A percentile compares a stretch with the other conserved stretches of the same genome.
Evolutionary conservation across 2,329 filamentous ascomycete species (phyloP).

Genomic region (Sporothrix pseudoabietina): DNA sequence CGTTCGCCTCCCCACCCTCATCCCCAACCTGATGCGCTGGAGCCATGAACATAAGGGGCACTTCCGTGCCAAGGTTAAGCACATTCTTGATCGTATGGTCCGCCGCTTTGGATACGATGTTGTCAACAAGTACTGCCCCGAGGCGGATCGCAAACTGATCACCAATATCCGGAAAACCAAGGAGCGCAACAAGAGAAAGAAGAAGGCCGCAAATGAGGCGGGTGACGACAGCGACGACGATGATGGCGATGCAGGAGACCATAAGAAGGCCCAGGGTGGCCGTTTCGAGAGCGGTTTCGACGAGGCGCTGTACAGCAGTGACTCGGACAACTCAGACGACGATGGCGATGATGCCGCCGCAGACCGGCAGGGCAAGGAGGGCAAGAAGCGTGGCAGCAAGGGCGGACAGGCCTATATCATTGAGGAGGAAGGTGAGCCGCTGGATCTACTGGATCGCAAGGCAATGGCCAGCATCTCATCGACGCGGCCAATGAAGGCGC

Average conservation of each 20-base stretch:
- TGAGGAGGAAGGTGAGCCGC: constrained; percentile 90
- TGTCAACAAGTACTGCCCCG: constrained; percentile 79
- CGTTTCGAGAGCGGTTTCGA: constrained; percentile 93
- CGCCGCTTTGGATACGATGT: constrained; percentile 82
- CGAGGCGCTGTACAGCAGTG: constrained; percentile 82
- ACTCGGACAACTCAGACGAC: constrained; percentile 61
- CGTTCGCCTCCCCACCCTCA: constrained; percentile 72
- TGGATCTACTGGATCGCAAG: constrained; percentile 87
- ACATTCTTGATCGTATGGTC: constrained; percentile 93
- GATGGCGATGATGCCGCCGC: constrained; percentile 15
- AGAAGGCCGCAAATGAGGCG: constrained; percentile 65
- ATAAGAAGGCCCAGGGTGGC: constrained; percentile 54
- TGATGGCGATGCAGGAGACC: constrained; percentile 54
- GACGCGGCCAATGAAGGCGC: constrained; percentile 72
- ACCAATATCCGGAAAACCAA: constrained; percentile 94
- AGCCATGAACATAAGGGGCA: constrained; percentile 97
- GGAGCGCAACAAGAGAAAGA: constrained; percentile 88
- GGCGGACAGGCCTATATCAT: constrained; percentile 80
- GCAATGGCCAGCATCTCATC: constrained; percentile 92
- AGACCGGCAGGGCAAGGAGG: constrained; percentile 36
- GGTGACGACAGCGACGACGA: constrained; percentile 48
- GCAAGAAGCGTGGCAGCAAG: constrained; percentile 55
- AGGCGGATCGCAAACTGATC: constrained; percentile 85
- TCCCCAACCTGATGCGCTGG: constrained; percentile 93
- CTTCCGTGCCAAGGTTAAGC: constrained; percentile 96